These are phyloP conservation scores for Oryza nivara DNA, from an alignment of 176 grass and related monocot genomes.

Conservation along the genomic window DNA sequence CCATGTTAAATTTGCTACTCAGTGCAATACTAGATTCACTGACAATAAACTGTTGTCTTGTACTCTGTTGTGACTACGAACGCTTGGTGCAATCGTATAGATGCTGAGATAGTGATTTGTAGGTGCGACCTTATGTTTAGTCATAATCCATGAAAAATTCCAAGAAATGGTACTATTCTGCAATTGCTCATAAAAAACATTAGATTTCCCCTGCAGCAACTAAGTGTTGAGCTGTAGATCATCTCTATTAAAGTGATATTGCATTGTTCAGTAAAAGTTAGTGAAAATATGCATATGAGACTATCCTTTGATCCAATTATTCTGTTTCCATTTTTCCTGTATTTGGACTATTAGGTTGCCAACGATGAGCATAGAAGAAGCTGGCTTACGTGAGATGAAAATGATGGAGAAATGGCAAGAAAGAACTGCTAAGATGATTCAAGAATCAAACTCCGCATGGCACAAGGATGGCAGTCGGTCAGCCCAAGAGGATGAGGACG, in stretches of 20 bases:
- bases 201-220: neutral
- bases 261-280: neutral
- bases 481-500: conserved; percentile 69
- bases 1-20: neutral
- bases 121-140: neutral
- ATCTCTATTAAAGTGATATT: neutral
- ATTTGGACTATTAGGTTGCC: conserved; percentile 53
- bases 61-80: neutral
- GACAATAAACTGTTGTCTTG: conserved; percentile 1
- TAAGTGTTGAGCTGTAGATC: neutral
- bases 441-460: conserved; percentile 81
- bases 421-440: conserved; percentile 60
- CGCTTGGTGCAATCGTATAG: neutral
- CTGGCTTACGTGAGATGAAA: conserved; percentile 84
- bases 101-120: conserved; percentile 8
- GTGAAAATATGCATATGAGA: neutral
- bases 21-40: neutral
- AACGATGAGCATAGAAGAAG: conserved; percentile 96
- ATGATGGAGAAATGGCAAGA: conserved; percentile 94
- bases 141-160: neutral
- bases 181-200: neutral
- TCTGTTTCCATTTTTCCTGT: conserved; percentile 1
- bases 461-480: conserved; percentile 57
- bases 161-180: neutral
- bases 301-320: neutral